Percentiles rank a stretch among this genome's conserved stretches.
phyloP scores from a whole-genome alignment of 225 moss, liverwort and hornwort species.

The Marchantia polymorpha region DNA sequence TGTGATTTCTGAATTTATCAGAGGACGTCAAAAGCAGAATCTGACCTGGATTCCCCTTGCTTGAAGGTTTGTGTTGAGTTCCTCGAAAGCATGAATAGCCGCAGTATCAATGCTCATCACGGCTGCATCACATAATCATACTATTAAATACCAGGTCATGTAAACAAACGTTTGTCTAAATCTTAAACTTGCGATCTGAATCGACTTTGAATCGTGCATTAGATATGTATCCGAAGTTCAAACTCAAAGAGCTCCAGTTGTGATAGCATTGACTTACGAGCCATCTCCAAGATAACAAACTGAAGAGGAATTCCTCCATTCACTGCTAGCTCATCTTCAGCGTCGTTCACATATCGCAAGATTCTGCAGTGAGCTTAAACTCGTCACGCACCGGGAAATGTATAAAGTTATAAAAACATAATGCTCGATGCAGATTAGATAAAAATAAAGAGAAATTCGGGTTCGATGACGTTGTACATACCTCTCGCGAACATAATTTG shows the following conservation, averaged over 20 bases:
- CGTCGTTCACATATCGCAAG: slow-evolving; percentile 31
- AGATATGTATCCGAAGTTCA: no score
- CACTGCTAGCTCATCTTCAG: slow-evolving; percentile 21
- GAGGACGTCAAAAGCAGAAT: background rate
- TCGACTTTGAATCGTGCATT: no score
- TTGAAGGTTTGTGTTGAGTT: slow-evolving; percentile 32
- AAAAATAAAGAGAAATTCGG: background rate
- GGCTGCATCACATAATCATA: slow-evolving; percentile 24
- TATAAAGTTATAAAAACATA: background rate
- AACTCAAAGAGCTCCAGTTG: no score
- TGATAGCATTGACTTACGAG: slow-evolving; percentile 12
- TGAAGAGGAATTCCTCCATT: slow-evolving; percentile 24
- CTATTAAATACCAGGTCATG: background rate
- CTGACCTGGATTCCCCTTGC: slow-evolving; percentile 47
- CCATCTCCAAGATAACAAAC: slow-evolving; percentile 41
- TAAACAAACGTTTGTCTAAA: no score
- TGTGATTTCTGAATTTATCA: no score
- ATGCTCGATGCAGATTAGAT: background rate
- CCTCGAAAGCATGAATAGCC: slow-evolving; percentile 44
- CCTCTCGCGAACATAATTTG: slow-evolving; percentile 50
- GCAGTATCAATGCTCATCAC: slow-evolving; percentile 53
- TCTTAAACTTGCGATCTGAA: no score
- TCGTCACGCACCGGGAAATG: background rate
- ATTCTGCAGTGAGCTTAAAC: slow-evolving; percentile 13
- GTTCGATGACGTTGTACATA: background rate